Evolutionary conservation across 2,329 filamentous ascomycete genomes (phyloP), one percentile per base, ranked within the genome.

Genomic region (Penicillium digitatum): DNA sequence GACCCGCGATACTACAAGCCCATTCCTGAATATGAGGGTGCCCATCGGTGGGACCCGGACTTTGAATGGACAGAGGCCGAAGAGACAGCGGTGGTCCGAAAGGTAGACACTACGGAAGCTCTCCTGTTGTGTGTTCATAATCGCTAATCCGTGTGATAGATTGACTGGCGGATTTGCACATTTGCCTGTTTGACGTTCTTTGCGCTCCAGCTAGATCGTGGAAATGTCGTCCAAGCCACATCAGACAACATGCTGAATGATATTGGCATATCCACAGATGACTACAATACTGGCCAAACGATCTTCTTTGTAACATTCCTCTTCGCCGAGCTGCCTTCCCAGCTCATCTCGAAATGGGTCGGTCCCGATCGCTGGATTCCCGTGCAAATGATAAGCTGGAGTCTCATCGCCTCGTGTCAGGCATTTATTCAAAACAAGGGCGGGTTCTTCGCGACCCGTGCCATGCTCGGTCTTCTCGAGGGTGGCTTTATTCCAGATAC

Each of bases 281-380:
- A 78, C 58, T 77, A 76, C 58, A 75, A 77, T 47, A 75, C 68
- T 7, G 74, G 74, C 1, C 73, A 76, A 54, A 74, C 73, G 0
- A 74, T 75, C 10, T 75, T 74, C 59, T 67, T 56, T 20, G 24
- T 73, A 6, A 59, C 53, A 3, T 75, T 75, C 42, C 62, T 75
- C 1, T 70, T 73, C 18, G 78, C 82, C 0, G 82, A 86, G 64
- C 73, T 87, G 0, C 84, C 84, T 0, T 85, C 82, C 0, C 83
- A 87, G 63, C 72, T 87, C 16, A 72, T 86, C 29, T 78, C 76
- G 52, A 83, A 86, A 66, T 83, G 76, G 76, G 66, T 82, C 50
- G 83, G 80, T 0, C 81, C 81, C 0, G 82, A 85, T 58, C 76
- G 79, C 26, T 85, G 81, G 82, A 84, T 85, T 47, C 83, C 83